Percentiles rank a stretch among this genome's conserved stretches.
Evolutionary conservation across 352 stramenopile genomes (phyloP).

Genomic region (Globisporangium spiculum): DNA sequence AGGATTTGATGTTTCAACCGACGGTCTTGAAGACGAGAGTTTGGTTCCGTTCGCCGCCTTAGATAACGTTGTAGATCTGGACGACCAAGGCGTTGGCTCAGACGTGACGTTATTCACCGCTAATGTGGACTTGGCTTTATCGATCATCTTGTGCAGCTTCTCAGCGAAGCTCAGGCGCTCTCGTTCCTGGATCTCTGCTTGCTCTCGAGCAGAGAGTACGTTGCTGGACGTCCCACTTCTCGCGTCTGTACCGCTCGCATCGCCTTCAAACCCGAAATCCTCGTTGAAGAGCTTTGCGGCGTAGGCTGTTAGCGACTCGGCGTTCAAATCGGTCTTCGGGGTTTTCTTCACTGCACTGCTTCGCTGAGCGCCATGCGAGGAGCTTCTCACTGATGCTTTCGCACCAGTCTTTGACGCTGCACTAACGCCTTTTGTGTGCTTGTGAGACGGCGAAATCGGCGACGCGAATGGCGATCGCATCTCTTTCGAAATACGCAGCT

Average conservation of each 20-base stretch:
- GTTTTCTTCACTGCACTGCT: conserved; percentile 6
- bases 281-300: conserved; percentile 65
- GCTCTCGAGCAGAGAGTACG: conserved; percentile 26
- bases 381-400: neutral
- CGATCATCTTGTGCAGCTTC: conserved; percentile 88
- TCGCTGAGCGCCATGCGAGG: conserved; percentile 1
- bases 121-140: conserved; percentile 72
- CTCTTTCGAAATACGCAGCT: conserved; percentile 37
- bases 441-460: conserved; percentile 26
- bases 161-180: conserved; percentile 78
- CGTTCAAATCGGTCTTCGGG: neutral
- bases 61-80: conserved; percentile 2
- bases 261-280: conserved; percentile 17
- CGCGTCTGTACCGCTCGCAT: neutral
- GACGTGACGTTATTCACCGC: conserved; percentile 19
- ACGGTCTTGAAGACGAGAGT: neutral
- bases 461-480: conserved; percentile 26
- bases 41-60: conserved; percentile 5
- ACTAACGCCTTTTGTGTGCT: conserved; percentile 6
- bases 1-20: neutral
- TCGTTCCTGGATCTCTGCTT: conserved; percentile 44
- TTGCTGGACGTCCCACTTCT: conserved; percentile 7
- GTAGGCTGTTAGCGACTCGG: conserved; percentile 68
- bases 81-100: neutral
- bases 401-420: neutral